Conservation (phyloP, 1,139 yeast species). For the Kodamaea plutei region DNA sequence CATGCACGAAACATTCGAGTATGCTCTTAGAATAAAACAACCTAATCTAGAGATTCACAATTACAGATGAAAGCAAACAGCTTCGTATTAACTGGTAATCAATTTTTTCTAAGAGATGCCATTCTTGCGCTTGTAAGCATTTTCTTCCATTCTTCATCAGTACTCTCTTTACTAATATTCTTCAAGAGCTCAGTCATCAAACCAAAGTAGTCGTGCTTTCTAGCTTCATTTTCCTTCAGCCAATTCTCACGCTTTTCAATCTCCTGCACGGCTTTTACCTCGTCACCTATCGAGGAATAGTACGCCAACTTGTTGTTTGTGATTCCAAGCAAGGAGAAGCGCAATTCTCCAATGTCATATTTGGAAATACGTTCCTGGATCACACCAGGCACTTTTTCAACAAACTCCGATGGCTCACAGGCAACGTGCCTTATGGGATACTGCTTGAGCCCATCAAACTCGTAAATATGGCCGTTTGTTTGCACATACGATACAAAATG, state of each 20-base stretch:
- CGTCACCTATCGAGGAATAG: conserved; percentile 36
- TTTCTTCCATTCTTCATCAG: conserved; percentile 45
- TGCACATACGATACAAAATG: conserved; percentile 60
- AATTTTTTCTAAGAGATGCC: conserved; percentile 13
- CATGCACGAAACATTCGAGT: no score
- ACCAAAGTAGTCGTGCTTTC: conserved; percentile 56
- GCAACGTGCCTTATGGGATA: conserved; percentile 53
- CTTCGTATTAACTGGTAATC: no score
- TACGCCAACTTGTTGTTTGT: conserved; percentile 48
- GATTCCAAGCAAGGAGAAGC: conserved; percentile 58
- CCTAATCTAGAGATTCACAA: no score
- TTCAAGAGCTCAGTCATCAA: conserved; percentile 46
- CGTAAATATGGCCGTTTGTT: conserved; percentile 49
- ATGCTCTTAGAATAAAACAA: no score
- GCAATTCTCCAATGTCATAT: conserved; percentile 46
- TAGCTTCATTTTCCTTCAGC: conserved; percentile 40
- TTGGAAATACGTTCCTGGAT: conserved; percentile 43
- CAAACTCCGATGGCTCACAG: conserved; percentile 40
- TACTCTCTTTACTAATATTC: conserved; percentile 29
- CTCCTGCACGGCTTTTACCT: conserved; percentile 23
- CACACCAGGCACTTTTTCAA: conserved; percentile 39
- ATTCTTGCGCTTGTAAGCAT: conserved; percentile 30
- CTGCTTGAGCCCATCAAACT: conserved; percentile 62
- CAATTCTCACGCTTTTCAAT: conserved; percentile 34
- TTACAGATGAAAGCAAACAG: no score